Base-by-base conservation (phyloP, 1,284 basidiomycete genomes). In the Moesziomyces sp. region DNA sequence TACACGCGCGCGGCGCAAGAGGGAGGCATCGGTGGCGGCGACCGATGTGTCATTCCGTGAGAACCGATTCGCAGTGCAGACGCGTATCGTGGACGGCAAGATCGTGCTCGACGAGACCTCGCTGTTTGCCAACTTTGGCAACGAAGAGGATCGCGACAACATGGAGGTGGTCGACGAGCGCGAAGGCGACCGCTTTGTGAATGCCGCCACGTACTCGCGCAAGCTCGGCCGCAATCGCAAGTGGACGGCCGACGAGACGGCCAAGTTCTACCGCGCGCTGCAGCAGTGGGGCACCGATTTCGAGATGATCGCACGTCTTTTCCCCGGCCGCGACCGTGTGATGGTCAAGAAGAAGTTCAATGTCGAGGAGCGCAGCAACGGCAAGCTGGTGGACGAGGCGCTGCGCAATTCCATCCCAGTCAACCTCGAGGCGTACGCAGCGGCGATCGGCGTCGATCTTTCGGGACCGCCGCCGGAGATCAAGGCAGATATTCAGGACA, bases 331-430 rank as follows among this genome's bases (percentile, higher is more conserved):
- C n/a, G 91, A 92, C 78, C 88, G 93, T 18, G 92, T 91, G 76
- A 90, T 92, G 47, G 94, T 94, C 85, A 93, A 93, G 85, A 91
- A 91, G 79, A 96, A 96, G 84, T 95, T 93, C 87, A 93, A 92
- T 77, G 87, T 89, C 0, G 93, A 95, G 84, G 93, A 95, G 82
- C 91, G 89, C 85, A 89, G 88, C 78, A 90, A 93, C 79, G 87
- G 90, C 7, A 56, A 67, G 47, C 56, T 74, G 43, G 52, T 84
- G 9, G 77, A 81, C 49, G 71, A 60, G 23, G 82, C 82, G 16
- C 76, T 84, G 40, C 58, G 52, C 46, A 80, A 78, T 30, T 67
- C 76, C 30, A 42, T 82, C 14, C 66, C 77, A 2, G 74, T 83
- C 46, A 77, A 83, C 49, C 70, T 83, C 46, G 74, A 73, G n/a